phyloP scores from a whole-genome alignment of 805 yeast species.

The Candida maltosa region DNA sequence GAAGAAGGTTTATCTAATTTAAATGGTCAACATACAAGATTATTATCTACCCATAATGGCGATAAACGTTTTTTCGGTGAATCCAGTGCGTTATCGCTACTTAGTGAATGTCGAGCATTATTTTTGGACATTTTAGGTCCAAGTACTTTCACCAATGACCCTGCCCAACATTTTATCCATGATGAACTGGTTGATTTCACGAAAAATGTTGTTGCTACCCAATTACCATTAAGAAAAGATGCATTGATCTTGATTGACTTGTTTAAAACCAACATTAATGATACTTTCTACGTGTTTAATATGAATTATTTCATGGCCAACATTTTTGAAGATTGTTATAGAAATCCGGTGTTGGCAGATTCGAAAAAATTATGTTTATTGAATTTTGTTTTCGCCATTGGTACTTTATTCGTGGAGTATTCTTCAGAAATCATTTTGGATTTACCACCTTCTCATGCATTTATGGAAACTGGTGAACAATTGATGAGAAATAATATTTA shows the following conservation, averaged over 20 bases:
- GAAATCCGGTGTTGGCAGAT: conserved; percentile 20
- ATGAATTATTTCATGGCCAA: conserved; percentile 24
- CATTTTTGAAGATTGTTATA: conserved; percentile 26
- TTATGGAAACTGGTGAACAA: conserved; percentile 27
- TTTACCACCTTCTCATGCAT: conserved; percentile 6
- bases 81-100: conserved; percentile 35
- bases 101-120: conserved; percentile 35
- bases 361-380: conserved; percentile 25
- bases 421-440: conserved; percentile 1
- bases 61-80: conserved; percentile 39
- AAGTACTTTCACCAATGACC: conserved; percentile 33
- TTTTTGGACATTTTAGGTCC: conserved; percentile 30
- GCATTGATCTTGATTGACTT: conserved; percentile 15
- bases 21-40: conserved; percentile 19
- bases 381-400: conserved; percentile 37
- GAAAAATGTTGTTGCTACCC: not conserved
- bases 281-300: conserved; percentile 35
- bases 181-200: conserved; percentile 27
- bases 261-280: conserved; percentile 36
- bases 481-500: conserved; percentile 27
- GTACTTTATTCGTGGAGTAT: conserved; percentile 32
- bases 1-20: conserved; percentile 10
- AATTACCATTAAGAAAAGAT: conserved; percentile 13
- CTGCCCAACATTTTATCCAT: conserved; percentile 27
- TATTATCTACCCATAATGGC: conserved; percentile 31